A percentile compares a stretch with the other conserved stretches of the same genome.
Conservation (phyloP, 1,284 basidiomycete genomes). For the Trametes pubescens region DNA sequence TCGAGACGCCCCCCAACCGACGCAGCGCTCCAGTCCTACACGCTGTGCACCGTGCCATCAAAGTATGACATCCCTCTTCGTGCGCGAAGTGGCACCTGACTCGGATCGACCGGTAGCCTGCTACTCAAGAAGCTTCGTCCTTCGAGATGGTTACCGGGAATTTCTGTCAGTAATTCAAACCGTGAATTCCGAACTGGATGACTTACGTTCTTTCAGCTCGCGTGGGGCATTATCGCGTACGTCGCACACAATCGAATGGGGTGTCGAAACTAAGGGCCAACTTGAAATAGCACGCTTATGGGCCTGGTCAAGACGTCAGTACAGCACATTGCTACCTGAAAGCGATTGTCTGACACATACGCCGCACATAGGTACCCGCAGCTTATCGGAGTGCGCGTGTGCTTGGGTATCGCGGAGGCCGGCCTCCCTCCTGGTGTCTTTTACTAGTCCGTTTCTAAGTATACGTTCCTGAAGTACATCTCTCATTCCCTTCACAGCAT, state of each 20-base stretch:
- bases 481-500: conserved; percentile 24
- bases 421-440: conserved; percentile 71
- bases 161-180: conserved; percentile 30
- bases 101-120: conserved; percentile 27
- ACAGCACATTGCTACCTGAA: too few relatives aligned
- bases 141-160: conserved; percentile 42
- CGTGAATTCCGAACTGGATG: neutral
- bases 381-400: conserved; percentile 63
- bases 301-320: conserved; percentile 65
- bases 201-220: conserved; percentile 22
- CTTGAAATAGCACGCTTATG: conserved; percentile 59
- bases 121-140: conserved; percentile 44
- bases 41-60: conserved; percentile 65
- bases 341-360: conserved; percentile 1
- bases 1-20: neutral
- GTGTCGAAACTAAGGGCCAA: conserved; percentile 44
- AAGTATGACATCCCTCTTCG: conserved; percentile 47
- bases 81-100: conserved; percentile 16
- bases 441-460: conserved; percentile 52
- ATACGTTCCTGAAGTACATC: too few relatives aligned
- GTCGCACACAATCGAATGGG: conserved; percentile 19
- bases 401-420: conserved; percentile 70
- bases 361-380: conserved; percentile 57
- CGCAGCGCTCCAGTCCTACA: conserved; percentile 55
- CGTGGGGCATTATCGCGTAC: conserved; percentile 35